Evolutionary conservation across 2,329 filamentous ascomycete species (phyloP), one percentile per base, ranked within the genome.

Genomic region (Claviceps maximensis): DNA sequence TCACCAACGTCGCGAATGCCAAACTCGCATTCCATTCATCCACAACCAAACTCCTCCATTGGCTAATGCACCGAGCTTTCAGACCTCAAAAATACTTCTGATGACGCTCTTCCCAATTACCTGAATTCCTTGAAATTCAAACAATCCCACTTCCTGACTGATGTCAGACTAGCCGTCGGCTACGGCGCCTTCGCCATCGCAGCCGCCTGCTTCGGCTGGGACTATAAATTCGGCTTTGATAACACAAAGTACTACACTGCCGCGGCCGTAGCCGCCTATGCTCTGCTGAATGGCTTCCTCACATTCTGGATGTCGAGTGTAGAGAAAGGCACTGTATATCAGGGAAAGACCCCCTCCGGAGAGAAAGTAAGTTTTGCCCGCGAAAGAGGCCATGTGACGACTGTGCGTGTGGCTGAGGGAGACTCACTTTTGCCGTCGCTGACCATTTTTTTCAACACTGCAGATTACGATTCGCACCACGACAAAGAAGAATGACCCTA

Each of bases 51-150:
- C 36, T 38, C 36, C 36, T 38, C 36, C 42, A 15, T 15, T 21
- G 7, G 33, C 50, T 51, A 47, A 51, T 17, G 19, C 33, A 33
- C 8, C 33, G 41, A 41, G 47, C 21, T 33, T 23, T 23, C 66
- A 95, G 93, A 97, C 67, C 84, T 98, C 58, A 97, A 97, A 71
- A 95, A 93, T 73, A 94, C 90, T 41, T 89, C 87, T 59, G 93
- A 98, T 73, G 93, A 98, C 71, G 89, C 90, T 54, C 84, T 98
- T 55, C 83, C 87, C 55, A 89, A 93, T 71, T 97, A 97, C 74
- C 83, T 98, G 58, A 91, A 88, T 70, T 87, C 83, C 33, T 82
- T 97, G 67, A 83, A 77, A 59, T 96, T 96, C 75, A 79, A 74
- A 57, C 89, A 95, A 70, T 83, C 86, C 58, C 85, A 97, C 72